These are phyloP conservation scores for Hypoxylon crocopeplum DNA, from an alignment of 495 filamentous ascomycete species.

Conservation along the genomic window DNA sequence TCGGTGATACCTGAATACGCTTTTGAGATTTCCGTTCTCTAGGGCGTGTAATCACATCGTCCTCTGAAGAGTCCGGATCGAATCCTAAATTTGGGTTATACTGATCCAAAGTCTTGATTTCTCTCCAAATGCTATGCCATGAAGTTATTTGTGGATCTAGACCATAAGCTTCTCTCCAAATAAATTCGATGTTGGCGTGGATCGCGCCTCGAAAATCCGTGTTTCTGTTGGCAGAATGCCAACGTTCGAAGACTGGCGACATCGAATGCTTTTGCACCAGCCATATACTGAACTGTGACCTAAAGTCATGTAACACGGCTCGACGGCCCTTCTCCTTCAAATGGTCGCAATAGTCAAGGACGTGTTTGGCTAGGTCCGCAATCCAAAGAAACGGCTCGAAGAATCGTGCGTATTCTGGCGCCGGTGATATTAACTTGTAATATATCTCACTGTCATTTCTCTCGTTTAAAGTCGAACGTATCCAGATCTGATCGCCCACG, in stretches of 20 bases:
- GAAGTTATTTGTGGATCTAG: constrained; percentile 35
- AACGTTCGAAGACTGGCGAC: constrained; percentile 48
- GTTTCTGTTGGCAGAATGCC: constrained; percentile 54
- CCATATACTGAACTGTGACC: constrained; percentile 61
- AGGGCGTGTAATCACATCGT: too few relatives aligned
- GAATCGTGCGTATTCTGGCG: constrained; percentile 64
- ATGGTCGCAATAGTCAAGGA: constrained; percentile 64
- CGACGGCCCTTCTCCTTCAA: constrained; percentile 34
- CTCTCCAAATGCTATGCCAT: constrained; percentile 23
- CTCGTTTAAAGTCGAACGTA: constrained; percentile 55
- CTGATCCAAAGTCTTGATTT: constrained; percentile 14
- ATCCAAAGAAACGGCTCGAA: constrained; percentile 70
- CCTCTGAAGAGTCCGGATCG: background rate
- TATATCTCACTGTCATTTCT: constrained; percentile 55
- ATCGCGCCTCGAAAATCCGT: constrained; percentile 66
- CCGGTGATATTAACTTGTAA: constrained; percentile 64
- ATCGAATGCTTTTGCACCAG: constrained; percentile 48
- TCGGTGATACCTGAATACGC: constrained; percentile 43
- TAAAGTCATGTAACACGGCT: constrained; percentile 61
- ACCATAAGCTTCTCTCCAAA: constrained; percentile 66
- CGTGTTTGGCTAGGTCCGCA: constrained; percentile 69
- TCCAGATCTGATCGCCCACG: constrained; percentile 64
- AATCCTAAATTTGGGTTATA: constrained; percentile 29
- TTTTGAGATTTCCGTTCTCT: background rate
- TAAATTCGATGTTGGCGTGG: constrained; percentile 62